phyloP scores from a whole-genome alignment of 345 rosid genomes.

The Hirschfeldia incana region DNA sequence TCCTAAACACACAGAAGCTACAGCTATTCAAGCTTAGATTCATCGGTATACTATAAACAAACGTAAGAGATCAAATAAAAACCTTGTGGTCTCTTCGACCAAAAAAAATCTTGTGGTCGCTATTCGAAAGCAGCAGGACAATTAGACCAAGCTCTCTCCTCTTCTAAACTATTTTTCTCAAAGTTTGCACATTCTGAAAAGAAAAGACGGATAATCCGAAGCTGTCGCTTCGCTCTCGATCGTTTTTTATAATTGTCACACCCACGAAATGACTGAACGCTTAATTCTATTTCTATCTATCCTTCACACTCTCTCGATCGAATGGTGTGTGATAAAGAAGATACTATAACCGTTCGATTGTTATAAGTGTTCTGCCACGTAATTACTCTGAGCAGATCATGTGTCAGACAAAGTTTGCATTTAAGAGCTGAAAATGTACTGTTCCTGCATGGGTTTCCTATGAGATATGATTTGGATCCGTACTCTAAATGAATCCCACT shows the following conservation, averaged over 20 bases:
- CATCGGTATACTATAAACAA: not conserved
- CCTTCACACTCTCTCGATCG: not conserved
- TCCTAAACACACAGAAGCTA: not conserved
- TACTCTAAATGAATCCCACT: not conserved
- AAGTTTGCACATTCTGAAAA: constrained; percentile 36
- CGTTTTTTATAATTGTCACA: constrained; percentile 41
- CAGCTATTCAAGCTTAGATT: constrained; percentile 2
- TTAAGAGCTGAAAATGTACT: not conserved
- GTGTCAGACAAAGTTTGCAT: not conserved
- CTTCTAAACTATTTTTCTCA: not conserved
- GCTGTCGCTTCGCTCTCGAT: constrained; percentile 41
- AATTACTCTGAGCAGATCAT: not conserved
- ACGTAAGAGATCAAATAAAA: not conserved
- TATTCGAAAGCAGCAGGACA: not conserved
- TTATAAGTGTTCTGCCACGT: not conserved
- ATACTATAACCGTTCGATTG: not conserved
- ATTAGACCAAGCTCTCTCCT: not conserved
- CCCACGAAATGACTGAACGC: constrained; percentile 38
- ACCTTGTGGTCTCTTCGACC: constrained; percentile 5
- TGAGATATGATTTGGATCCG: not conserved
- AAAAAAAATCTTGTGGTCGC: not conserved
- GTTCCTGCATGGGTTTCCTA: not conserved
- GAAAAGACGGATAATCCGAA: constrained; percentile 53
- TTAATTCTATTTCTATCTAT: not conserved
- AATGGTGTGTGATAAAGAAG: constrained; percentile 18